A percentile compares a stretch with the other conserved stretches of the same genome.
phyloP scores from a whole-genome alignment of 352 stramenopile species.

The Globisporangium spiculum region DNA sequence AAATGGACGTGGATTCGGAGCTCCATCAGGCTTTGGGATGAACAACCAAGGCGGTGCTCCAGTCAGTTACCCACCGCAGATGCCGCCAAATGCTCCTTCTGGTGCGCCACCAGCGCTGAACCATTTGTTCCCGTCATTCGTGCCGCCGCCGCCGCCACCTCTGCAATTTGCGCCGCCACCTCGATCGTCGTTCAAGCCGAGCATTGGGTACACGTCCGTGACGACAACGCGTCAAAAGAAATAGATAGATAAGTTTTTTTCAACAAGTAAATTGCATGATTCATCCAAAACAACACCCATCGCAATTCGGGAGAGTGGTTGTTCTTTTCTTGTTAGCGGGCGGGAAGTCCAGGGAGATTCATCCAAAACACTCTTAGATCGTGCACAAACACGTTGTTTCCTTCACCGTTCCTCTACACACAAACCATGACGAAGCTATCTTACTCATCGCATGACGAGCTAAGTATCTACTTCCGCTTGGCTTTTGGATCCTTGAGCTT shows the following conservation, averaged over 20 bases:
- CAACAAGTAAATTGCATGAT: constrained; percentile 2
- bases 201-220: constrained; percentile 75
- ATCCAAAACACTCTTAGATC: background rate
- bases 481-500: constrained; percentile 72
- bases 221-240: constrained; percentile 64
- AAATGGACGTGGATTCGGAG: constrained; percentile 12
- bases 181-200: constrained; percentile 60
- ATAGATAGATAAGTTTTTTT: constrained; percentile 21
- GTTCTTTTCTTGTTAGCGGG: background rate
- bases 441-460: background rate
- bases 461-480: background rate
- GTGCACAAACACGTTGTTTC: background rate
- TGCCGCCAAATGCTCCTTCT: constrained; percentile 28
- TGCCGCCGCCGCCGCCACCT: constrained; percentile 28
- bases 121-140: constrained; percentile 39
- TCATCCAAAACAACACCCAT: background rate
- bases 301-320: background rate
- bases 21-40: constrained; percentile 26
- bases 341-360: background rate
- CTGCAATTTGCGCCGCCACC: constrained; percentile 29
- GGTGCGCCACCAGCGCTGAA: constrained; percentile 11
- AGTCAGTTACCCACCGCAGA: constrained; percentile 20
- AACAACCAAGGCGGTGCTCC: constrained; percentile 3
- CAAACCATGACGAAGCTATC: background rate
- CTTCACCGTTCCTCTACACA: background rate